phyloP scores from a whole-genome alignment of 305 asterid species.

The Ajuga reptans region DNA sequence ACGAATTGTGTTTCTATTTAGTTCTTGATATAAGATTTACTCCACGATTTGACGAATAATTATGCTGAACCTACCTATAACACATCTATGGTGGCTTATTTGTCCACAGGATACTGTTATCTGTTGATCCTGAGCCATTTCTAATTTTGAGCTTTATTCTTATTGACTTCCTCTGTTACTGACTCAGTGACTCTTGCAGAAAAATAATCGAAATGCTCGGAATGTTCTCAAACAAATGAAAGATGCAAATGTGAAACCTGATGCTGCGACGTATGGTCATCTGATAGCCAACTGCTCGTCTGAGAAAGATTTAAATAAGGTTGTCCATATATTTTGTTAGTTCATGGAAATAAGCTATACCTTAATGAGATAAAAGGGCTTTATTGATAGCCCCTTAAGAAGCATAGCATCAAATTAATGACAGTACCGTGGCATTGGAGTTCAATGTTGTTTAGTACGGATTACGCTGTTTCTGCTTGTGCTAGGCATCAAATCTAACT shows the following conservation, averaged over 20 bases:
- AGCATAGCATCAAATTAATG: background rate
- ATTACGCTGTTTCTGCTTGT: conserved; percentile 7
- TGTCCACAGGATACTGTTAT: background rate
- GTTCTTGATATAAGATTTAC: background rate
- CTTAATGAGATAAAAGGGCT: background rate
- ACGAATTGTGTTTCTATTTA: background rate
- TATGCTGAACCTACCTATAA: conserved; percentile 11
- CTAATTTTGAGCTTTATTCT: conserved; percentile 10
- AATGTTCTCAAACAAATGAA: conserved; percentile 76
- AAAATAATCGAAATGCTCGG: conserved; percentile 43
- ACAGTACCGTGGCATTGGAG: background rate
- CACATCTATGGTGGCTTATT: conserved; percentile 6
- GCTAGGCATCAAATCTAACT: background rate
- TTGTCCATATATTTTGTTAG: conserved; percentile 22
- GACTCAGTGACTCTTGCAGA: conserved; percentile 48
- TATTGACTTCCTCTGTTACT: conserved; percentile 24
- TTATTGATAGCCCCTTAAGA: background rate
- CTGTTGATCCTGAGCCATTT: conserved; percentile 19
- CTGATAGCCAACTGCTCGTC: conserved; percentile 53
- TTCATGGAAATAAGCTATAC: conserved; percentile 6
- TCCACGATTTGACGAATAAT: background rate
- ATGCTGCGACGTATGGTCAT: conserved; percentile 67
- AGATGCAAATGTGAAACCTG: conserved; percentile 67
- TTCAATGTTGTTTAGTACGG: background rate
- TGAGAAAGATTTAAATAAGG: conserved; percentile 71